These are phyloP conservation scores for Apiospora marii DNA, from an alignment of 2,329 filamentous ascomycete genomes.

Conservation along the genomic window DNA sequence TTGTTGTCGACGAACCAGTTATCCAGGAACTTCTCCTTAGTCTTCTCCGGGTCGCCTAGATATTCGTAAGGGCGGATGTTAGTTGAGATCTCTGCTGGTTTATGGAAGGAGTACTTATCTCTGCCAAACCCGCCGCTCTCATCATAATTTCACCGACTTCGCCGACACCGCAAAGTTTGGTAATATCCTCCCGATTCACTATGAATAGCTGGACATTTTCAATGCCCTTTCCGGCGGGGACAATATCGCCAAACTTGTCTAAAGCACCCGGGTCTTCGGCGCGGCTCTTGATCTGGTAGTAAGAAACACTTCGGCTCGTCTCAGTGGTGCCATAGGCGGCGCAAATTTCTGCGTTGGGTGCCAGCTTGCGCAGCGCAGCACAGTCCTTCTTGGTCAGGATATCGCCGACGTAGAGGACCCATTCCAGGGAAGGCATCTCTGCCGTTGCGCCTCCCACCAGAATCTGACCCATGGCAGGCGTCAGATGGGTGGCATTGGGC, in stretches of 20 bases:
- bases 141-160: conserved; percentile 79
- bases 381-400: conserved; percentile 87
- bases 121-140: conserved; percentile 74
- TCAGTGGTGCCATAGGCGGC: conserved; percentile 82
- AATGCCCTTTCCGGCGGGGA: conserved; percentile 79
- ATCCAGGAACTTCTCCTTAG: conserved; percentile 73
- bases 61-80: conserved; percentile 59
- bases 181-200: conserved; percentile 67
- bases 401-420: conserved; percentile 92
- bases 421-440: conserved; percentile 77
- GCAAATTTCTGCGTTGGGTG: conserved; percentile 80
- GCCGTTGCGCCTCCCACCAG: conserved; percentile 84
- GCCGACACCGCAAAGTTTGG: conserved; percentile 70
- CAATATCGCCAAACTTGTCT: conserved; percentile 71
- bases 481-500: conserved; percentile 85
- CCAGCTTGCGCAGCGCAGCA: conserved; percentile 76
- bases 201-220: conserved; percentile 77
- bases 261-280: conserved; percentile 66
- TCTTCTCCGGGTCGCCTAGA: conserved; percentile 64
- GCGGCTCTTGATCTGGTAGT: conserved; percentile 73
- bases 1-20: conserved; percentile 87
- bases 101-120: conserved; percentile 42
- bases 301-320: conserved; percentile 77
- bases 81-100: not conserved
- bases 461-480: conserved; percentile 96